Percentiles rank a stretch among this genome's conserved stretches.
Evolutionary conservation across 768 basidiomycete species (phyloP).

Genomic region (Mrakia blollopis): DNA sequence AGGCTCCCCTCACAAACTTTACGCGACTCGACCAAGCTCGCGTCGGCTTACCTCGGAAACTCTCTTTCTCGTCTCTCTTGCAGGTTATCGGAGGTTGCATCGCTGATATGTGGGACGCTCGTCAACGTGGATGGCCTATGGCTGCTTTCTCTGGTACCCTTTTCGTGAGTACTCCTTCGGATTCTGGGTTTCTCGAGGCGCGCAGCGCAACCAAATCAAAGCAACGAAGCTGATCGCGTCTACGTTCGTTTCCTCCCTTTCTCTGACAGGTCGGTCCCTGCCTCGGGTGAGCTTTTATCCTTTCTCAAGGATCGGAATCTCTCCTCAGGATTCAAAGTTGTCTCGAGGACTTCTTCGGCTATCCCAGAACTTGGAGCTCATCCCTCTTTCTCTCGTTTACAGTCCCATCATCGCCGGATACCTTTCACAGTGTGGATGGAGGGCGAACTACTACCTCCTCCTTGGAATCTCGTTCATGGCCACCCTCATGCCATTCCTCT

Average conservation of each 20-base stretch:
- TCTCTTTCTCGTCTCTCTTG: constrained; percentile 38
- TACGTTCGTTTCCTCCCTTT: not conserved
- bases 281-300: not conserved
- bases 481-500: not conserved
- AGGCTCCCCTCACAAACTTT: constrained; percentile 36
- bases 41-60: constrained; percentile 38
- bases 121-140: constrained; percentile 41
- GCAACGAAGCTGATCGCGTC: no score
- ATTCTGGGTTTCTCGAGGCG: no score
- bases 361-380: no score
- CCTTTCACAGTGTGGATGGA: constrained; percentile 13
- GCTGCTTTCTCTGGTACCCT: constrained; percentile 40
- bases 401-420: constrained; percentile 22
- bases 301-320: no score
- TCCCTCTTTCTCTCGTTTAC: not conserved
- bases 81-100: constrained; percentile 28
- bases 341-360: no score
- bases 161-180: constrained; percentile 30
- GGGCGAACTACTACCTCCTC: constrained; percentile 17
- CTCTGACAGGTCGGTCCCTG: not conserved
- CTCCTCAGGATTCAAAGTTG: no score
- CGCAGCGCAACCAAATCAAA: no score
- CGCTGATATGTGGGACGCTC: constrained; percentile 38
- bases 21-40: constrained; percentile 36
- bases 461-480: constrained; percentile 6